Percentiles rank a stretch among this genome's conserved stretches.
Evolutionary conservation across 1,284 basidiomycete genomes (phyloP).

Genomic region (Moesziomyces parantarcticus): DNA sequence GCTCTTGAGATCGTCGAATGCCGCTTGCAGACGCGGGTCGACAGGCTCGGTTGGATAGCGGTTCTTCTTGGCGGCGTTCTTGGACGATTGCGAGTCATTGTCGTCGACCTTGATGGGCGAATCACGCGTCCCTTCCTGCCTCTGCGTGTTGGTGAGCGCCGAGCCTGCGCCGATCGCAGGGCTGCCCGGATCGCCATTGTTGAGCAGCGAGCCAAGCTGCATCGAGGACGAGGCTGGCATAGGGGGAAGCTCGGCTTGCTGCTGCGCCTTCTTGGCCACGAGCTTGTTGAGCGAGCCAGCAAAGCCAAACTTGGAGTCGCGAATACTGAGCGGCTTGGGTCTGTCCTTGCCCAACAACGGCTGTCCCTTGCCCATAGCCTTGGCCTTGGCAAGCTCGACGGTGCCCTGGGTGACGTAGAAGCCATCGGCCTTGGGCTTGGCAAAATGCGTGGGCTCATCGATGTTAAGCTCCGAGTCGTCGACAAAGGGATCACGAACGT

Average conservation of each 20-base stretch:
- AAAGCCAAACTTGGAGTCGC: conserved; percentile 47
- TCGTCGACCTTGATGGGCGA: conserved; percentile 73
- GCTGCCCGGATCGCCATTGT: conserved; percentile 35
- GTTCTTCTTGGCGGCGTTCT: conserved; percentile 43
- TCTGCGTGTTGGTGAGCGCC: conserved; percentile 44
- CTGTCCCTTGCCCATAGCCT: conserved; percentile 28
- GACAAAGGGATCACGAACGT: conserved; percentile 91
- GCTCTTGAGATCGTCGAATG: conserved; percentile 75
- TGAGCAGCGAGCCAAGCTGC: conserved; percentile 46
- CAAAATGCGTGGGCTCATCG: conserved; percentile 89
- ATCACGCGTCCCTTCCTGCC: conserved; percentile 72
- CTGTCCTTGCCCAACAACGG: conserved; percentile 15
- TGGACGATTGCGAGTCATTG: conserved; percentile 71
- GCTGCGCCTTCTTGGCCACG: conserved; percentile 51
- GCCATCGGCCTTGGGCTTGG: conserved; percentile 91
- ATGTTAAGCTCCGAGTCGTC: conserved; percentile 93
- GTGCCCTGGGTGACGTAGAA: conserved; percentile 78
- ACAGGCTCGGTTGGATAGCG: conserved; percentile 68
- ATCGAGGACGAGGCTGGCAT: conserved; percentile 34
- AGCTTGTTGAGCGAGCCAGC: conserved; percentile 58
- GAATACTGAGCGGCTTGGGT: conserved; percentile 40
- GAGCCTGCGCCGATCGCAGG: conserved; percentile 19
- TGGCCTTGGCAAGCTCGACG: conserved; percentile 61
- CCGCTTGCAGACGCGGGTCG: conserved; percentile 75
- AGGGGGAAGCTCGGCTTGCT: conserved; percentile 24